Evolutionary conservation across 2,329 filamentous ascomycete species (phyloP).

Genomic region (Cryoendolithus antarcticus): DNA sequence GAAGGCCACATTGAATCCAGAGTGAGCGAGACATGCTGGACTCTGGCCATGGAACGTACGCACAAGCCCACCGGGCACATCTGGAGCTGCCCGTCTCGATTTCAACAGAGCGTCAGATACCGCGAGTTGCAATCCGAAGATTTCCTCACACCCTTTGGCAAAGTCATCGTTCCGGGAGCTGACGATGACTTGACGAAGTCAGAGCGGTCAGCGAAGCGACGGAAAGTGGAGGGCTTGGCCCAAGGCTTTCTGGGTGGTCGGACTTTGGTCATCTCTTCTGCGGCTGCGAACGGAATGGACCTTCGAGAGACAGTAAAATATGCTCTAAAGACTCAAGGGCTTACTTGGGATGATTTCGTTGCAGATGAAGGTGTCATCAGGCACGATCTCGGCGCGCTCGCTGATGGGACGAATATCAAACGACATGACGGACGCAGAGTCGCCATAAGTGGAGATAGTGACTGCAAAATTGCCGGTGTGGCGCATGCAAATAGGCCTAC

Average conservation of each 20-base stretch:
- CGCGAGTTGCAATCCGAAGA: constrained; percentile 15
- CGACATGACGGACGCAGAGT: too few relatives aligned
- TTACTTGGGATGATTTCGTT: constrained; percentile 3
- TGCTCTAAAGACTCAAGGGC: constrained; percentile 3
- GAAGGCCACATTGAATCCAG: background rate
- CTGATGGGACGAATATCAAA: too few relatives aligned
- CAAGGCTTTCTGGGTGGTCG: constrained; percentile 46
- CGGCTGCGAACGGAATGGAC: constrained; percentile 18
- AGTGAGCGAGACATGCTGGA: background rate
- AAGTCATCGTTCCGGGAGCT: constrained; percentile 44
- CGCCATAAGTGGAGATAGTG: too few relatives aligned
- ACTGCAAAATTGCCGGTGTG: too few relatives aligned
- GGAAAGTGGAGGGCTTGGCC: constrained; percentile 48
- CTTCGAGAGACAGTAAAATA: constrained; percentile 14
- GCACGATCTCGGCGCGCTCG: too few relatives aligned
- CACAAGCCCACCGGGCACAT: constrained; percentile 18
- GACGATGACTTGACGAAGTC: constrained; percentile 44
- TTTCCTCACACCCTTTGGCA: constrained; percentile 7
- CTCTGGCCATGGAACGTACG: constrained; percentile 16
- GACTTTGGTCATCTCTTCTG: constrained; percentile 46
- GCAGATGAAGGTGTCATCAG: background rate
- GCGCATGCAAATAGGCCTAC: too few relatives aligned
- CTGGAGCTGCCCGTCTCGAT: constrained; percentile 19
- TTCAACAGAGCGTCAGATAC: constrained; percentile 18
- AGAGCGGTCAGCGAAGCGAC: constrained; percentile 37